Conservation (phyloP, 805 yeast species). For the Metschnikowia rubicola region DNA sequence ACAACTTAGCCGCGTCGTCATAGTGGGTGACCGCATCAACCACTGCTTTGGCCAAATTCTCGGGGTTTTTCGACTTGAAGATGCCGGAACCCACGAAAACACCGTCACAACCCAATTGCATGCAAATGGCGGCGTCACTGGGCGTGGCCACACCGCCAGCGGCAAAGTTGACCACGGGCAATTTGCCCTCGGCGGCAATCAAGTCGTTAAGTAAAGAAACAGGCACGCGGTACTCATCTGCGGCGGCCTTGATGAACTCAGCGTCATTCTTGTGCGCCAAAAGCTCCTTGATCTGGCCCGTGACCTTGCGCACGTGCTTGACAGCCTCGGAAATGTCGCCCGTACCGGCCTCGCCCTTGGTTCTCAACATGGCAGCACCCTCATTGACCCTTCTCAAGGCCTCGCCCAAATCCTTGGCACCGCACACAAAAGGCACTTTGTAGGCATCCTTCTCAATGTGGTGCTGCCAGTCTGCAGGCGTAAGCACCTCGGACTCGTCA, state of each 20-base stretch:
- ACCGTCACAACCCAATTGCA: constrained; percentile 79
- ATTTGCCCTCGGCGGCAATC: constrained; percentile 51
- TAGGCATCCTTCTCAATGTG: constrained; percentile 61
- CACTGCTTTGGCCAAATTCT: constrained; percentile 69
- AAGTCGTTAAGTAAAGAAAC: constrained; percentile 47
- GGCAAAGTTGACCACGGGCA: constrained; percentile 83
- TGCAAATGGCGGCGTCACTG: constrained; percentile 80
- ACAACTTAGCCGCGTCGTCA: constrained; percentile 55
- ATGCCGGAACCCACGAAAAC: constrained; percentile 78
- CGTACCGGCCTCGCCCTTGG: constrained; percentile 89
- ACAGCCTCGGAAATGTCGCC: constrained; percentile 85
- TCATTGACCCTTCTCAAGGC: constrained; percentile 74
- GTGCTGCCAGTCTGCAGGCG: constrained; percentile 69
- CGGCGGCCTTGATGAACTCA: constrained; percentile 39
- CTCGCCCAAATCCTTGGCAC: constrained; percentile 78
- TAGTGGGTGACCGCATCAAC: constrained; percentile 75
- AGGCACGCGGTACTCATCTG: constrained; percentile 59
- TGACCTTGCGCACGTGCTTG: constrained; percentile 63
- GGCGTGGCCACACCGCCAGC: constrained; percentile 91
- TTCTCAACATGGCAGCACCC: constrained; percentile 85
- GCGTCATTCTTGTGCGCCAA: constrained; percentile 32
- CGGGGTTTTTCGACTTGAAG: constrained; percentile 72
- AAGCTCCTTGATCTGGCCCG: constrained; percentile 50
- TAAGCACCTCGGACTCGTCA: constrained; percentile 81
- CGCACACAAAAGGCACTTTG: constrained; percentile 79